Percentiles rank a stretch among this genome's conserved stretches.
These are phyloP conservation scores for Boletus vermiculosoides DNA, from an alignment of 768 basidiomycete species.

Conservation along the genomic window DNA sequence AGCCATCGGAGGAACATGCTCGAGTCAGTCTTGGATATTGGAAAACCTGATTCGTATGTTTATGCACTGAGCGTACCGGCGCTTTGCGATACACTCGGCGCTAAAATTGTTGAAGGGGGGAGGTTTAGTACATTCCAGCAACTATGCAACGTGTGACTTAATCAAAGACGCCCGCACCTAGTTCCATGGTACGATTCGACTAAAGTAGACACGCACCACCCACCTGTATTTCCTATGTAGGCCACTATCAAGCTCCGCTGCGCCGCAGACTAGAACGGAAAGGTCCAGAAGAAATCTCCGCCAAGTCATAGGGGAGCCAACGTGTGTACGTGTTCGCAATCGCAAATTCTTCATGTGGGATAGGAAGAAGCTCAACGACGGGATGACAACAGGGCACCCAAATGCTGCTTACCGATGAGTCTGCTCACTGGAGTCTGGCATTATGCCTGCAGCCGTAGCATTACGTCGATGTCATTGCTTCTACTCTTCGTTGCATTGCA, in stretches of 20 bases:
- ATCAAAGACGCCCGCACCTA: constrained; percentile 17
- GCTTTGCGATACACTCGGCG: constrained; percentile 19
- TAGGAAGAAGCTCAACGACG: constrained; percentile 15
- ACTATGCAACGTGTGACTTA: constrained; percentile 24
- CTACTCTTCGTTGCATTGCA: constrained; percentile 22
- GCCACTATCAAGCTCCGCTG: constrained; percentile 10
- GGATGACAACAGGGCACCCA: constrained; percentile 8
- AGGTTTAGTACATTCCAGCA: constrained; percentile 21
- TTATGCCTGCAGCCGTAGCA: constrained; percentile 25
- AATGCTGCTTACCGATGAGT: constrained; percentile 23
- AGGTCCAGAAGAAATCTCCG: constrained; percentile 22
- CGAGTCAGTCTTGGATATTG: constrained; percentile 12
- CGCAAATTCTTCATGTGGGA: constrained; percentile 23
- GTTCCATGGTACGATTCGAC: constrained; percentile 9
- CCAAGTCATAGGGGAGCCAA: constrained; percentile 18
- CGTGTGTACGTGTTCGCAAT: constrained; percentile 20
- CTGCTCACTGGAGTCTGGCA: no score
- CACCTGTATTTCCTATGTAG: constrained; percentile 21
- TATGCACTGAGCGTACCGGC: constrained; percentile 15
- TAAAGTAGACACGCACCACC: constrained; percentile 24
- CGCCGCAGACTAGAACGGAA: constrained; percentile 24
- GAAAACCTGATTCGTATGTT: constrained; percentile 19
- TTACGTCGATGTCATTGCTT: constrained; percentile 30
- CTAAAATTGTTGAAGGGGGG: constrained; percentile 10
- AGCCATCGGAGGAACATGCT: constrained; percentile 9